Percentiles rank a stretch among this genome's conserved stretches.
Conservation (phyloP, 768 basidiomycete species). For the Leccinum subtestaceum region DNA sequence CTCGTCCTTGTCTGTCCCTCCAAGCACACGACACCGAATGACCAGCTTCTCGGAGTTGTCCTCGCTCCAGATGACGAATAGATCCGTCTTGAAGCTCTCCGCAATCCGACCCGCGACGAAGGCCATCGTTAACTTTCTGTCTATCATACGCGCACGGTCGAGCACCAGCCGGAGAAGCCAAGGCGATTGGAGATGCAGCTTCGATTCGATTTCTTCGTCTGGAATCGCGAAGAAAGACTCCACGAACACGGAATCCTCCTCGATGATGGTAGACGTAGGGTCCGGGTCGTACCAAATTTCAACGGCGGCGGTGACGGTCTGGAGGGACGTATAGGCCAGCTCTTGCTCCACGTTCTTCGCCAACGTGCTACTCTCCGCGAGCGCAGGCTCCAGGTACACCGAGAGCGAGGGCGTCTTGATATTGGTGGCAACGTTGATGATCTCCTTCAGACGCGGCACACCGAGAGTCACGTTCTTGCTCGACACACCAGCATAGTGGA, state of each 20-base stretch:
- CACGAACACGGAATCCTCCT: slow-evolving; percentile 93
- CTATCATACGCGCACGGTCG: slow-evolving; percentile 96
- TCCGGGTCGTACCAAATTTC: slow-evolving; percentile 99
- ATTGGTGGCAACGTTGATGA: slow-evolving; percentile 97
- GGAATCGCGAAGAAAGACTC: slow-evolving; percentile 99
- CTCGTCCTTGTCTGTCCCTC: slow-evolving; percentile 82
- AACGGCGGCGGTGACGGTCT: slow-evolving; percentile 90
- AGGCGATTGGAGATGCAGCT: slow-evolving; percentile 88
- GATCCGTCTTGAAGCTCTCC: slow-evolving; percentile 91
- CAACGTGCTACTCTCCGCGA: slow-evolving; percentile 53
- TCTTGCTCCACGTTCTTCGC: slow-evolving; percentile 93
- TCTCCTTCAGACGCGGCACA: slow-evolving; percentile 98
- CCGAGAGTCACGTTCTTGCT: slow-evolving; percentile 99
- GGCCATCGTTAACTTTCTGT: slow-evolving; percentile 92
- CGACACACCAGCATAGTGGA: slow-evolving; percentile 99
- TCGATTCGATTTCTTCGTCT: slow-evolving; percentile 91
- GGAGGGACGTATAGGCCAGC: slow-evolving; percentile 88
- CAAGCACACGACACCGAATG: slow-evolving; percentile 92
- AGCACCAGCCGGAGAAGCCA: slow-evolving; percentile 97
- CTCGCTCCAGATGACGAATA: slow-evolving; percentile 98
- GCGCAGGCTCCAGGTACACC: slow-evolving; percentile 78
- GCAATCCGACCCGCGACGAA: slow-evolving; percentile 92
- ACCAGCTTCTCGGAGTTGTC: slow-evolving; percentile 97
- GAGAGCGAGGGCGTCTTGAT: slow-evolving; percentile 98
- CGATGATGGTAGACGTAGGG: slow-evolving; percentile 87